A percentile compares a stretch with the other conserved stretches of the same genome.
Evolutionary conservation across 306 rosid genomes (phyloP).

Genomic region (Mucuna pruriens): DNA sequence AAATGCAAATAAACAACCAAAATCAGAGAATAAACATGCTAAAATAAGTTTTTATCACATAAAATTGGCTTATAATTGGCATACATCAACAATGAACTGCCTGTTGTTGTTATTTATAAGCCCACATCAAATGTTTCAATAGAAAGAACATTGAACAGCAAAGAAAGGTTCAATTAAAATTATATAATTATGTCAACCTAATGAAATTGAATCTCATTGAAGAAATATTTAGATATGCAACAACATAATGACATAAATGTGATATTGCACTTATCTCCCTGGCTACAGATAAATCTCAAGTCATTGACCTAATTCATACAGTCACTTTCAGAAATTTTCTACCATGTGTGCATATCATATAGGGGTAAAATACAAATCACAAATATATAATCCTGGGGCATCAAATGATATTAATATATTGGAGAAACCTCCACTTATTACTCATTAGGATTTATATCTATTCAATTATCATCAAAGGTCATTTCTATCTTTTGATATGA

Average conservation of each 20-base stretch:
- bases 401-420: conserved; percentile 16
- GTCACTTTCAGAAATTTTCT: not conserved
- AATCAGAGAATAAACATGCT: conserved; percentile 7
- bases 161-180: conserved; percentile 27
- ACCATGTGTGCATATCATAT: not conserved
- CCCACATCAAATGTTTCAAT: not conserved
- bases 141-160: not conserved
- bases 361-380: not conserved
- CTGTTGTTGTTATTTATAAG: not conserved
- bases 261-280: not conserved
- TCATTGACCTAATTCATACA: conserved; percentile 9
- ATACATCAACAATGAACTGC: not conserved
- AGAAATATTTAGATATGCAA: conserved; percentile 16
- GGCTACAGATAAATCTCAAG: not conserved
- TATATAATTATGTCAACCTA: not conserved
- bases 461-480: not conserved
- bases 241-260: not conserved
- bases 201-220: conserved; percentile 3
- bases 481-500: not conserved
- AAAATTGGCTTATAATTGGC: not conserved
- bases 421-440: not conserved
- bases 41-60: conserved; percentile 12
- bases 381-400: conserved; percentile 4
- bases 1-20: conserved; percentile 24
- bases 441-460: not conserved